Evolutionary conservation across 2,329 filamentous ascomycete species (phyloP).

Genomic region (Penicillium vulpinum): DNA sequence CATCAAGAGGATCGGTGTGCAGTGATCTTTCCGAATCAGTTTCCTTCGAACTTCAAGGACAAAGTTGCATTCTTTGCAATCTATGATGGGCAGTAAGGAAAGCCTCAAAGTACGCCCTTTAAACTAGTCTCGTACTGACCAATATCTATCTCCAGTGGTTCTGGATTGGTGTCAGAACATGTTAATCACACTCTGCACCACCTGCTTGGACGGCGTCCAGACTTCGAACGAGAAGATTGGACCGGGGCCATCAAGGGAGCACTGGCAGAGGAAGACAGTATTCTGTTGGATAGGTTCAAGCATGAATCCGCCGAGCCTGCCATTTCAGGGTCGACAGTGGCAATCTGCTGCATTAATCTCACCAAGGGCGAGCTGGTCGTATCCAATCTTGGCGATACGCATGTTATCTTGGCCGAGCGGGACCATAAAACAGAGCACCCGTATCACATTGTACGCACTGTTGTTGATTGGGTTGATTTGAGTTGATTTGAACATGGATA

Average conservation of each 20-base stretch:
- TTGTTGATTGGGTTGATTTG: not conserved
- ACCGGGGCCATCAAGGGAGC: slow-evolving; percentile 32
- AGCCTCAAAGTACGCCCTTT: not conserved
- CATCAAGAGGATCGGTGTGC: slow-evolving; percentile 36
- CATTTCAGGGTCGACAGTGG: slow-evolving; percentile 35
- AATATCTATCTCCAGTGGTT: slow-evolving; percentile 26
- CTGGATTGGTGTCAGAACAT: slow-evolving; percentile 34
- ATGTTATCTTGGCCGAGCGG: slow-evolving; percentile 36
- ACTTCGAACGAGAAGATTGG: slow-evolving; percentile 33
- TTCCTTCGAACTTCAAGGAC: slow-evolving; percentile 28
- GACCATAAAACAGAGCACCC: slow-evolving; percentile 28
- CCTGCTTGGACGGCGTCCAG: slow-evolving; percentile 30
- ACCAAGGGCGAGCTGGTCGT: slow-evolving; percentile 33
- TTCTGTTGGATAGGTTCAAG: slow-evolving; percentile 31
- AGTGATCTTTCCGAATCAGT: slow-evolving; percentile 31
- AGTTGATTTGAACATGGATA: not conserved
- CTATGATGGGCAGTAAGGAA: slow-evolving; percentile 40
- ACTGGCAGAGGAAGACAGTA: slow-evolving; percentile 31
- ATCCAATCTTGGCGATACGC: slow-evolving; percentile 39
- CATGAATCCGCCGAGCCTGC: slow-evolving; percentile 28
- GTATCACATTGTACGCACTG: slow-evolving; percentile 24
- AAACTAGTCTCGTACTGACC: not conserved
- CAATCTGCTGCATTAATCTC: slow-evolving; percentile 36
- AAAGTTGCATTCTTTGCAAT: slow-evolving; percentile 36
- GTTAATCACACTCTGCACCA: slow-evolving; percentile 30